Percentiles rank a stretch among this genome's conserved stretches.
These are phyloP conservation scores for Trichoderma sp. DNA, from an alignment of 2,329 filamentous ascomycete genomes.

Conservation along the genomic window DNA sequence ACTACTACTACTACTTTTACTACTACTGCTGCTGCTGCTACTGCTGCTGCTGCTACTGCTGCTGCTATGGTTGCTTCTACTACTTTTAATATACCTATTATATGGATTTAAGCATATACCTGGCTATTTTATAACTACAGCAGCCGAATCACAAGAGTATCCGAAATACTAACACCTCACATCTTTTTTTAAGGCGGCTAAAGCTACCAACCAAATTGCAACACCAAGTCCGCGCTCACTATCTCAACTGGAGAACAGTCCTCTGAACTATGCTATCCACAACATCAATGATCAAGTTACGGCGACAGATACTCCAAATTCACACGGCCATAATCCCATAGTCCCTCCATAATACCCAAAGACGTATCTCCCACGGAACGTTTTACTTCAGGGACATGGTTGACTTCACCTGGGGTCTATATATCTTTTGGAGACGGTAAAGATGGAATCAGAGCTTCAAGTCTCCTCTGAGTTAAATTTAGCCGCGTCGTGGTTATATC, in stretches of 20 bases:
- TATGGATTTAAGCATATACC: no score
- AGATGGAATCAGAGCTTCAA: background rate
- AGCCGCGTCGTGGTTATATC: background rate
- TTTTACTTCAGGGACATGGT: slow-evolving; percentile 25
- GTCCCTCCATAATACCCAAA: slow-evolving; percentile 36
- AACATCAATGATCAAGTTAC: background rate
- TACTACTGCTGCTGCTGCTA: no score
- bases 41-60: no score
- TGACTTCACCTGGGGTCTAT: slow-evolving; percentile 5
- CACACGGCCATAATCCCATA: slow-evolving; percentile 38
- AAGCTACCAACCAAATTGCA: background rate
- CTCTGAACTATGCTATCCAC: background rate
- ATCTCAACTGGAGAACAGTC: background rate
- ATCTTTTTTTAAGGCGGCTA: no score
- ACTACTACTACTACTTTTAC: no score
- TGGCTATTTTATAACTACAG: no score
- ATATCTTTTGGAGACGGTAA: background rate
- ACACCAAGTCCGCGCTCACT: background rate
- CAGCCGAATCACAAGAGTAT: no score
- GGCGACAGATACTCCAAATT: background rate
- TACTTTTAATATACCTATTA: no score
- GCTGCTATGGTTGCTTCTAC: no score
- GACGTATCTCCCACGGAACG: slow-evolving; percentile 33
- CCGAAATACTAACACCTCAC: no score
- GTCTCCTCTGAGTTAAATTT: background rate